Conservation (phyloP, 2,329 filamentous ascomycete genomes). For the Pestalotiopsis sp. region DNA sequence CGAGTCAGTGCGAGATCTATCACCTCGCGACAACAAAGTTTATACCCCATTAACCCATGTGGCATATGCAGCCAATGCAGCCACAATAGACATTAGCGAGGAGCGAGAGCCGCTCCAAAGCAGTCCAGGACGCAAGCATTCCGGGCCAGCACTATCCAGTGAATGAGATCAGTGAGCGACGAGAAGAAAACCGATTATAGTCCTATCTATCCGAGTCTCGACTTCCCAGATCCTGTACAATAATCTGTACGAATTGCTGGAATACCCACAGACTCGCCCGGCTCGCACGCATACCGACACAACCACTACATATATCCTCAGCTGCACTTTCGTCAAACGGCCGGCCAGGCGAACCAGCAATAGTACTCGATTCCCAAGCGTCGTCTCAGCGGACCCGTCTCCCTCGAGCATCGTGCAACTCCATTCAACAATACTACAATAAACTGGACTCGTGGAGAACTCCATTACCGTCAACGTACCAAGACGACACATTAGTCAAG, state of each 20-base stretch:
- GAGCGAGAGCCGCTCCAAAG: slow-evolving; percentile 1
- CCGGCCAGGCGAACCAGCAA: too few relatives aligned
- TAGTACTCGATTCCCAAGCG: too few relatives aligned
- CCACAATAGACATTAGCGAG: background rate
- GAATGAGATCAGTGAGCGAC: background rate
- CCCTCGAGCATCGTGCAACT: background rate
- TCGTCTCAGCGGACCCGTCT: background rate
- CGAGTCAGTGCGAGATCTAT: slow-evolving; percentile 3
- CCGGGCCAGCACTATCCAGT: background rate
- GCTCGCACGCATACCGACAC: too few relatives aligned
- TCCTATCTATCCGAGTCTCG: too few relatives aligned
- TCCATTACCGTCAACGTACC: background rate
- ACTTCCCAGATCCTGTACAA: too few relatives aligned
- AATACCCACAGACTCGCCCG: too few relatives aligned
- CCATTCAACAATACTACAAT: too few relatives aligned
- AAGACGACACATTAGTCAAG: background rate
- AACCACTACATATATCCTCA: too few relatives aligned
- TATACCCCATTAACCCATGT: background rate
- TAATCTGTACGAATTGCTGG: too few relatives aligned
- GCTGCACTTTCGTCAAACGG: too few relatives aligned
- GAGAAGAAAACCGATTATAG: background rate
- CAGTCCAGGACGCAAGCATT: background rate
- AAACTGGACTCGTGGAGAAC: background rate
- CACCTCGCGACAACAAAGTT: background rate
- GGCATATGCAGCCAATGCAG: slow-evolving; percentile 3